A percentile compares a stretch with the other conserved stretches of the same genome.
These are phyloP conservation scores for Pestalotiopsis sp. DNA, from an alignment of 2,329 filamentous ascomycete genomes.

Conservation along the genomic window DNA sequence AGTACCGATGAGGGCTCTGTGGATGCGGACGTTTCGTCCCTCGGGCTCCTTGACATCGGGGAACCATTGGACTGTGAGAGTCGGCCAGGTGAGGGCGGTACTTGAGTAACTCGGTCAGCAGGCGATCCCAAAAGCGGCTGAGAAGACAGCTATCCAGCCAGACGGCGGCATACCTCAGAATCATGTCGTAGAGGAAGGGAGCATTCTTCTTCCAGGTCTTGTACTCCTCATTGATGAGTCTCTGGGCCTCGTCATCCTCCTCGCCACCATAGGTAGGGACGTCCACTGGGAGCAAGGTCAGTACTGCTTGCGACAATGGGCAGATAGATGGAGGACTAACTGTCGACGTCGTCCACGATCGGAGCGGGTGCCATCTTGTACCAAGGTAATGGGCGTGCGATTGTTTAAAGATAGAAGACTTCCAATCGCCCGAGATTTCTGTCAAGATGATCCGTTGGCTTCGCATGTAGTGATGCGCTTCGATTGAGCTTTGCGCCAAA, in stretches of 20 bases:
- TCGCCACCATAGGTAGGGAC: slow-evolving; percentile 65
- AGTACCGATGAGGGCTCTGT: slow-evolving; percentile 90
- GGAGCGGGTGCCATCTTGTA: slow-evolving; percentile 49
- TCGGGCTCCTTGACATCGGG: slow-evolving; percentile 89
- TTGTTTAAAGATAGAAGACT: neutral
- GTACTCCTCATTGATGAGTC: slow-evolving; percentile 98
- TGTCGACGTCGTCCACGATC: slow-evolving; percentile 52
- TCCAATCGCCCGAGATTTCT: neutral
- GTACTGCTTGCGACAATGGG: neutral
- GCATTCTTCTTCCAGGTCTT: slow-evolving; percentile 99
- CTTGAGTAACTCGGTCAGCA: slow-evolving; percentile 34
- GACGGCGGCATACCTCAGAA: slow-evolving; percentile 65
- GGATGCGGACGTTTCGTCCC: slow-evolving; percentile 83
- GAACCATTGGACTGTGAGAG: slow-evolving; percentile 96
- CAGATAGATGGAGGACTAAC: slow-evolving; percentile 34
- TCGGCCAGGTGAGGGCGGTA: slow-evolving; percentile 95
- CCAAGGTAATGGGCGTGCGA: neutral
- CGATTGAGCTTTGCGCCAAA: neutral
- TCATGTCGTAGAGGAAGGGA: slow-evolving; percentile 97
- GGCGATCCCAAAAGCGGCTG: neutral
- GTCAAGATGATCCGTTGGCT: neutral
- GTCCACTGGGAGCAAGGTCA: slow-evolving; percentile 39
- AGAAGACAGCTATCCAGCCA: neutral
- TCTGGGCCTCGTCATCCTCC: slow-evolving; percentile 70
- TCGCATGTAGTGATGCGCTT: neutral